A percentile compares a stretch with the other conserved stretches of the same genome.
These are phyloP conservation scores for Salvia hispanica DNA, from an alignment of 257 asterid genomes.

Conservation along the genomic window DNA sequence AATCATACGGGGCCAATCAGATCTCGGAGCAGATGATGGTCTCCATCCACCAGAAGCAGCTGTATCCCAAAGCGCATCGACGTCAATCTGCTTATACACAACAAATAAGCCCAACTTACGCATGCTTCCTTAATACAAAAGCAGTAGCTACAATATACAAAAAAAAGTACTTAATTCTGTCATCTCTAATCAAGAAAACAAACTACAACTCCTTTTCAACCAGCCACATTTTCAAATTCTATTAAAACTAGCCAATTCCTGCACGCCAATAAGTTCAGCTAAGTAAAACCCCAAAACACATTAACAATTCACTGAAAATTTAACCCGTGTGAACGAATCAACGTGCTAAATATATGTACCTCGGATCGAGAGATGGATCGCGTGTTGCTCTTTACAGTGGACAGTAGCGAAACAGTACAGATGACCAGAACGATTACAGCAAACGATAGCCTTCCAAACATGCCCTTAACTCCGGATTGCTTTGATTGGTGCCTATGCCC, in stretches of 20 bases:
- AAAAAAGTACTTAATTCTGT: conserved; percentile 2
- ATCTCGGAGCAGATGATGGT: conserved; percentile 95
- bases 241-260: conserved; percentile 22
- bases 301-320: background rate
- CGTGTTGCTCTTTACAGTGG: conserved; percentile 48
- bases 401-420: conserved; percentile 60
- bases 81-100: conserved; percentile 59
- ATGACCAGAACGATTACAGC: conserved; percentile 70
- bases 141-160: conserved; percentile 15
- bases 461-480: conserved; percentile 70
- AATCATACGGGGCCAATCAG: conserved; percentile 87
- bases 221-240: conserved; percentile 17
- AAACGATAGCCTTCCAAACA: conserved; percentile 71
- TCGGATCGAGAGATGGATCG: conserved; percentile 46
- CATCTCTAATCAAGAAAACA: conserved; percentile 10
- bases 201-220: conserved; percentile 4
- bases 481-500: conserved; percentile 69
- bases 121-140: background rate
- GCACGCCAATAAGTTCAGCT: conserved; percentile 16
- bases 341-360: conserved; percentile 39
- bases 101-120: conserved; percentile 6
- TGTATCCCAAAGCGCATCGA: conserved; percentile 75
- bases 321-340: conserved; percentile 7
- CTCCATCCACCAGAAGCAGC: conserved; percentile 91
- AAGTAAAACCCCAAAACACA: conserved; percentile 1